Conservation (phyloP, 2,329 filamentous ascomycete species). For the Neofusicoccum parvum region DNA sequence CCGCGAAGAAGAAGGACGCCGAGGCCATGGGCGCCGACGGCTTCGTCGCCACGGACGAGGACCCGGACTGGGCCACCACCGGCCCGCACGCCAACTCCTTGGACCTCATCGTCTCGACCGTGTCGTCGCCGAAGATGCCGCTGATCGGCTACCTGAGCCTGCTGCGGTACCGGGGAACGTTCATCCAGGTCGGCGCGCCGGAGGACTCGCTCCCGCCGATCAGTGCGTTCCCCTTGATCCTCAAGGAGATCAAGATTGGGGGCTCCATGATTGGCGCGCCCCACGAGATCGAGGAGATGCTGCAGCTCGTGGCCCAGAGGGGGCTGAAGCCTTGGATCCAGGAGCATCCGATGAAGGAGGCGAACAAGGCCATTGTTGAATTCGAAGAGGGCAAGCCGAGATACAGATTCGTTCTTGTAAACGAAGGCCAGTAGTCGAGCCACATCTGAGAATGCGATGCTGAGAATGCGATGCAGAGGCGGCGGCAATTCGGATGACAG, state of each 20-base stretch:
- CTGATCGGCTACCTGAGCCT: slow-evolving; percentile 63
- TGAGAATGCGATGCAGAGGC: no score
- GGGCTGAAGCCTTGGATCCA: slow-evolving; percentile 65
- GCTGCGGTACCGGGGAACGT: slow-evolving; percentile 60
- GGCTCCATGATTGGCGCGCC: slow-evolving; percentile 56
- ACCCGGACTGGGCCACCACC: slow-evolving; percentile 61
- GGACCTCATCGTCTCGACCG: slow-evolving; percentile 63
- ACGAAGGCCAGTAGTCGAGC: slow-evolving; percentile 28
- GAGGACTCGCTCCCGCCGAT: slow-evolving; percentile 59
- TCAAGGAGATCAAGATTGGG: slow-evolving; percentile 53
- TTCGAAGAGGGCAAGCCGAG: slow-evolving; percentile 58
- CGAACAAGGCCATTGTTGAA: slow-evolving; percentile 61
- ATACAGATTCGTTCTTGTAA: slow-evolving; percentile 45
- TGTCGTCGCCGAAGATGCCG: slow-evolving; percentile 63
- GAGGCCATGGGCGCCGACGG: slow-evolving; percentile 62
- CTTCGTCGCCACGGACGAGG: slow-evolving; percentile 60
- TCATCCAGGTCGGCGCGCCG: slow-evolving; percentile 68
- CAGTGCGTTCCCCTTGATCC: slow-evolving; percentile 60
- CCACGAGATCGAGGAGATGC: slow-evolving; percentile 62
- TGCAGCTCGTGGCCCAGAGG: slow-evolving; percentile 61
- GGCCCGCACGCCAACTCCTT: slow-evolving; percentile 44
- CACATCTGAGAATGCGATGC: no score
- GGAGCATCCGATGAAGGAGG: slow-evolving; percentile 56
- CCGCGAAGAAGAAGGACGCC: slow-evolving; percentile 61
- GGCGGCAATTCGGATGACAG: no score